A percentile compares a stretch with the other conserved stretches of the same genome.
Evolutionary conservation across 768 basidiomycete genomes (phyloP).

Genomic region (Termitomyces sp.): DNA sequence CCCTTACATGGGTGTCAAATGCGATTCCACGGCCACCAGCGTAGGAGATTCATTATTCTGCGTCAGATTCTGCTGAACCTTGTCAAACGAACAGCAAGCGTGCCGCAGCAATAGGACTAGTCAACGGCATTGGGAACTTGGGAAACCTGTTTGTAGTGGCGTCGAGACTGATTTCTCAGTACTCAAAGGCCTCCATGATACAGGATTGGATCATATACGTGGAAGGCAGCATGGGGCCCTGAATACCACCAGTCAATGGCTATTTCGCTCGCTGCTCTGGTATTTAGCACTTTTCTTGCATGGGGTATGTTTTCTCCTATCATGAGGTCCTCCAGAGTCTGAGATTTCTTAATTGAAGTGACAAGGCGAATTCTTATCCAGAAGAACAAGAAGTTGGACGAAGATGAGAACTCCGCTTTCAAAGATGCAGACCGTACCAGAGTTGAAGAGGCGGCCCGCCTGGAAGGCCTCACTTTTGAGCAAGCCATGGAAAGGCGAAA

Average conservation of each 20-base stretch:
- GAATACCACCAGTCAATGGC: conserved; percentile 58
- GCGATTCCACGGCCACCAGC: conserved; percentile 56
- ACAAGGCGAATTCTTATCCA: conserved; percentile 42
- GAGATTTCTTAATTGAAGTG: conserved; percentile 17
- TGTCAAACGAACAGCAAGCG: conserved; percentile 28
- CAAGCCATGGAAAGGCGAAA: conserved; percentile 51
- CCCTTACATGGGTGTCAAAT: conserved; percentile 59
- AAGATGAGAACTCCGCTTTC: conserved; percentile 37
- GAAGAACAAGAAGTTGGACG: conserved; percentile 47
- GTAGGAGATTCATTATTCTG: conserved; percentile 17
- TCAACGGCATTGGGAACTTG: conserved; percentile 52
- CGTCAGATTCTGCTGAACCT: neutral
- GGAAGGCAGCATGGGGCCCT: conserved; percentile 59
- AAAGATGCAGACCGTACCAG: conserved; percentile 40
- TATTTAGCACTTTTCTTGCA: conserved; percentile 26
- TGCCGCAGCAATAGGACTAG: conserved; percentile 55
- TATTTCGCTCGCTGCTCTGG: conserved; percentile 34
- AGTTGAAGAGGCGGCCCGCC: conserved; percentile 50
- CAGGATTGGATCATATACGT: conserved; percentile 57
- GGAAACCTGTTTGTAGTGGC: conserved; percentile 44
- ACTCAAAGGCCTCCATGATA: neutral
- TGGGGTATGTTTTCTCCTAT: conserved; percentile 18
- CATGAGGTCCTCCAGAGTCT: neutral
- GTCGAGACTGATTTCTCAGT: neutral
- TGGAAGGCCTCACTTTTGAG: conserved; percentile 56